phyloP scores from a whole-genome alignment of 331 rosid genomes.

The Telfairia occidentalis region DNA sequence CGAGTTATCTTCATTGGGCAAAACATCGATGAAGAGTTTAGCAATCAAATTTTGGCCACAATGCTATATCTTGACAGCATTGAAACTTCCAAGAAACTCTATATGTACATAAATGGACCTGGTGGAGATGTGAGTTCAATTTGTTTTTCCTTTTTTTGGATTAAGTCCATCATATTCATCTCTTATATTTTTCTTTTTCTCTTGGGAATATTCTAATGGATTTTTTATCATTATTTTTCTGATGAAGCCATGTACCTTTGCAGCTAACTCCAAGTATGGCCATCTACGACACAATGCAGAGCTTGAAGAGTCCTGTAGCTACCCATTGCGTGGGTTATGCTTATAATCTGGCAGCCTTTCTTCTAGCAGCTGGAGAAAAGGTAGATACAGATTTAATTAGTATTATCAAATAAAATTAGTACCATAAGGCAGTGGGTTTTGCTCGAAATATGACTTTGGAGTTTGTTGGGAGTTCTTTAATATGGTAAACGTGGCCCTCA shows the following conservation, averaged over 20 bases:
- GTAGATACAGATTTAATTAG: constrained; percentile 20
- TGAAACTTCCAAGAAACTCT: constrained; percentile 49
- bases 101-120: constrained; percentile 76
- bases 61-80: constrained; percentile 81
- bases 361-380: constrained; percentile 93
- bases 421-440: not conserved
- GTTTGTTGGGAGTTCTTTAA: not conserved
- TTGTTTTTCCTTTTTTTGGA: not conserved
- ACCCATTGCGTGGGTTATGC: constrained; percentile 85
- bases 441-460: not conserved
- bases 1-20: constrained; percentile 77
- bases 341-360: constrained; percentile 63
- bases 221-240: constrained; percentile 13
- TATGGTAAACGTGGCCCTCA: not conserved
- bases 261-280: constrained; percentile 91
- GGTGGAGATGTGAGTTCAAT: constrained; percentile 87
- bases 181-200: constrained; percentile 11
- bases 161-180: constrained; percentile 1
- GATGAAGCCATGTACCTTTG: constrained; percentile 26
- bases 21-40: constrained; percentile 72
- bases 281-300: constrained; percentile 85
- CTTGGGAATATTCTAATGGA: constrained; percentile 12
- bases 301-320: constrained; percentile 68
- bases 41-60: constrained; percentile 86
- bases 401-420: not conserved